These are phyloP conservation scores for Lachnellula arida DNA, from an alignment of 2,329 filamentous ascomycete species.

Conservation along the genomic window DNA sequence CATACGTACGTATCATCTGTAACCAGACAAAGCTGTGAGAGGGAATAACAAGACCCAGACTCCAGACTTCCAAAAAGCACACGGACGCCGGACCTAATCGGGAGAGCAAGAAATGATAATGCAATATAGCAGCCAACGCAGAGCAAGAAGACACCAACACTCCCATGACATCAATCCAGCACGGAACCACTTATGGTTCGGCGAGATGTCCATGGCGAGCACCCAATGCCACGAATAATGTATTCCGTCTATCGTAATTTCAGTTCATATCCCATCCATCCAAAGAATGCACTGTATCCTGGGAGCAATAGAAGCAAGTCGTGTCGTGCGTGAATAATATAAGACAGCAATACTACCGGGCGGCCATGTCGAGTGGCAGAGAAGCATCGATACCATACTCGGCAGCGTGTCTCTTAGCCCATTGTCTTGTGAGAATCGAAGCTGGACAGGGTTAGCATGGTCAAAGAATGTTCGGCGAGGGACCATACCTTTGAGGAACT, in stretches of 20 bases:
- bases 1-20: constrained; percentile 7
- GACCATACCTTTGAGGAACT: constrained; percentile 88
- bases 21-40: constrained; percentile 18
- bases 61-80: constrained; percentile 23
- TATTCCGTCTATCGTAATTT: constrained; percentile 30
- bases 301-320: constrained; percentile 26
- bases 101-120: constrained; percentile 22
- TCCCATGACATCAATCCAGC: constrained; percentile 15
- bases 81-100: constrained; percentile 23
- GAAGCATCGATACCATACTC: constrained; percentile 47
- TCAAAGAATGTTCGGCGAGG: not conserved
- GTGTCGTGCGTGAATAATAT: constrained; percentile 22
- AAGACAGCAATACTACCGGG: constrained; percentile 24
- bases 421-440: constrained; percentile 84
- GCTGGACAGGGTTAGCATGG: constrained; percentile 47
- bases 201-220: constrained; percentile 18
- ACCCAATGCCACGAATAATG: constrained; percentile 16
- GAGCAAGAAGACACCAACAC: constrained; percentile 14
- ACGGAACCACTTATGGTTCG: constrained; percentile 15
- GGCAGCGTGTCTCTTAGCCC: constrained; percentile 77
- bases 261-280: constrained; percentile 33
- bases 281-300: constrained; percentile 30
- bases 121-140: constrained; percentile 19
- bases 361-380: constrained; percentile 26
- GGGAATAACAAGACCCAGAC: constrained; percentile 22